Conservation (phyloP, 2,329 filamentous ascomycete species). For the Aspergillus niger region DNA sequence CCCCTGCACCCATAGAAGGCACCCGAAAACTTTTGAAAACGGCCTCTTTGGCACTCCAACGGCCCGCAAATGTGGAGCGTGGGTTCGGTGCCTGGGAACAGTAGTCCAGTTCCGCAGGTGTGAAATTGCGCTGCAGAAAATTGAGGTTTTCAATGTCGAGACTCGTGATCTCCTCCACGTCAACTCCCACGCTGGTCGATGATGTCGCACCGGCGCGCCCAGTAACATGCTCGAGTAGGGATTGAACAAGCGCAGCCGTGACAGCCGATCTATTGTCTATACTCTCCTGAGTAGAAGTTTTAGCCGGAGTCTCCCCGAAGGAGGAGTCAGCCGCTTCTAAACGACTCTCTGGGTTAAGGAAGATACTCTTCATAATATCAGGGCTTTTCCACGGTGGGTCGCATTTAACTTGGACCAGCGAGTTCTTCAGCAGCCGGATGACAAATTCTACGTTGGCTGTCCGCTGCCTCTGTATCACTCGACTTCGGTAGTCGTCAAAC, state of each 20-base stretch:
- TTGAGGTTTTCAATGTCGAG: constrained; percentile 92
- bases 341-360: constrained; percentile 20
- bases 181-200: constrained; percentile 15
- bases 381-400: constrained; percentile 18
- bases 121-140: constrained; percentile 95
- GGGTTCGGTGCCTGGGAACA: constrained; percentile 76
- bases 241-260: constrained; percentile 11
- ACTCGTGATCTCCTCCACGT: constrained; percentile 71
- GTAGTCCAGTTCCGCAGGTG: constrained; percentile 76
- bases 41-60: constrained; percentile 90
- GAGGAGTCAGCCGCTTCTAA: constrained; percentile 3
- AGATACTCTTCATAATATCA: constrained; percentile 15
- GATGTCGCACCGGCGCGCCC: neutral
- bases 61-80: constrained; percentile 77
- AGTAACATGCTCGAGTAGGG: constrained; percentile 11
- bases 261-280: neutral
- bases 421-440: constrained; percentile 16
- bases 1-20: constrained; percentile 11
- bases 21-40: constrained; percentile 24
- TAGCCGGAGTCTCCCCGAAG: neutral
- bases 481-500: constrained; percentile 19
- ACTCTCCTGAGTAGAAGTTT: neutral
- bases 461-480: constrained; percentile 13
- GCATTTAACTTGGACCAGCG: constrained; percentile 20
- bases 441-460: constrained; percentile 12